Base-by-base conservation (phyloP, 75 land plant genomes). In the Larix kaempferi region DNA sequence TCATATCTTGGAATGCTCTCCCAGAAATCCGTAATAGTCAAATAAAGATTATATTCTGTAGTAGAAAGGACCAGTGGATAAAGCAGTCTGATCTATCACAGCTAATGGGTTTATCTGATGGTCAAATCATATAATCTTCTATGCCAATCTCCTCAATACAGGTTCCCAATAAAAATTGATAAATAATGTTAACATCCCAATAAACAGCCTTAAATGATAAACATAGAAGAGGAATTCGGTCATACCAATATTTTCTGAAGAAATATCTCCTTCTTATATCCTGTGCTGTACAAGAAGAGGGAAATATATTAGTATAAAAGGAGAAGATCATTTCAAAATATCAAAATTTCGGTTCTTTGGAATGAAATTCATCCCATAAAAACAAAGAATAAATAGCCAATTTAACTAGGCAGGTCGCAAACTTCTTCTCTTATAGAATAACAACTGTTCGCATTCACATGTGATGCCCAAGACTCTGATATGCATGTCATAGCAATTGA, bases 211-310 rank as follows among this genome's bases (percentile, higher is more conserved):
- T 39, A 67, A 64, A 39, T 35, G 5, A 37, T 35, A 11, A 67
- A 67, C 21, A 21, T 67, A 35, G 6, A 65, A 65, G 33, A 10
- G n/a, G 29, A 16, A 29, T 33, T n/a, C 13, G 11, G 6, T 11
- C 29, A 14, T 85, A 95, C 99, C 93, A 92, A 75, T 71, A 79
- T 54, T 76, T 94, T 96, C 35, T 89, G 83, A 17, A 96, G 87
- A 61, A 81, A 11, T 23, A 92, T 84, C 84, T 96, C 97, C 76
- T 83, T 89, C 80, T 86, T 92, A 81, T 82, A 74, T 22, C 98
- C 97, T 22, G 88, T 89, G 86, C 99, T 96, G 94, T 90, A 90
- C n/a, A 63, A 25, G 61, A 59, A 74, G 11, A 22, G 13, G 10
- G 4, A 52, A 6, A 54, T 54, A 19, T 14, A 15, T 55, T 13